Conservation (phyloP, 805 yeast species). For the Pichia pseudocactophila region DNA sequence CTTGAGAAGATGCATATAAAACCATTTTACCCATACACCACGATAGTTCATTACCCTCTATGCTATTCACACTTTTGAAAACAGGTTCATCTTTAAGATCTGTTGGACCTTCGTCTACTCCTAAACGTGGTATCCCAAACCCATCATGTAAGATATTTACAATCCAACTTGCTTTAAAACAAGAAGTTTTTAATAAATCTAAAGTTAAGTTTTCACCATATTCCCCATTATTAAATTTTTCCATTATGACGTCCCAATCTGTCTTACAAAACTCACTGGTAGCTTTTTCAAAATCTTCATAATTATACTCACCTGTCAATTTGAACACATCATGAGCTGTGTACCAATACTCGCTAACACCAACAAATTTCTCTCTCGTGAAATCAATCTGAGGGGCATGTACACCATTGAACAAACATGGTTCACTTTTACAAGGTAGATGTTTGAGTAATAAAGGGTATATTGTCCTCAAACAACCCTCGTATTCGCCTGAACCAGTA, state of each 20-base stretch:
- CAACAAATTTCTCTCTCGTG: conserved; percentile 72
- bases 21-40: conserved; percentile 94
- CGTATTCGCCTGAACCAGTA: conserved; percentile 73
- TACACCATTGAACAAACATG: conserved; percentile 90
- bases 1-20: conserved; percentile 69
- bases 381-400: conserved; percentile 89
- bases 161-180: conserved; percentile 95
- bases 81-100: conserved; percentile 13
- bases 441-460: conserved; percentile 74
- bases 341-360: conserved; percentile 96
- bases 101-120: conserved; percentile 32
- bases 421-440: conserved; percentile 75
- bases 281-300: conserved; percentile 52
- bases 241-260: conserved; percentile 52
- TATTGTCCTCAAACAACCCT: conserved; percentile 58
- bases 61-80: conserved; percentile 73
- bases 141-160: conserved; percentile 86
- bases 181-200: conserved; percentile 59
- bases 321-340: conserved; percentile 88
- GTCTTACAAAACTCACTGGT: conserved; percentile 68
- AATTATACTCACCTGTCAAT: conserved; percentile 84
- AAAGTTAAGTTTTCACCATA: conserved; percentile 49
- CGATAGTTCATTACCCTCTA: conserved; percentile 79
- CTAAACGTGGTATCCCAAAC: conserved; percentile 72
- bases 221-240: conserved; percentile 42